Evolutionary conservation across 805 yeast genomes (phyloP).

Genomic region (Starmerella davenportii): DNA sequence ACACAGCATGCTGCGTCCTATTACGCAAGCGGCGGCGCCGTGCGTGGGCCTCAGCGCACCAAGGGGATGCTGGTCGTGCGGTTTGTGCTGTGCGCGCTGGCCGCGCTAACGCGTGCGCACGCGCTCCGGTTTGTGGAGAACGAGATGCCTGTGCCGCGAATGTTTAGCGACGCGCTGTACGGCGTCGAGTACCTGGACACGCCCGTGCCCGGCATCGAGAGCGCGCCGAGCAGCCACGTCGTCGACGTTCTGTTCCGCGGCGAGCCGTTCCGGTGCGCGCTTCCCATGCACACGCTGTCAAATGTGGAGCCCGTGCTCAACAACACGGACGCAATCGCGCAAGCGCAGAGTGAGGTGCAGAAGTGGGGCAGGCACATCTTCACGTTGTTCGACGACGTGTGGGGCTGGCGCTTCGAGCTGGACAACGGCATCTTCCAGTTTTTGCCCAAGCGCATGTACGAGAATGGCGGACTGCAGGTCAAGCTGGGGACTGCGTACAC

Average conservation of each 20-base stretch:
- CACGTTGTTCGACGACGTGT: constrained; percentile 7
- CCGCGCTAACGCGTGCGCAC: neutral
- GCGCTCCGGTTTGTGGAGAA: constrained; percentile 2
- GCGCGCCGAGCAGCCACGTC: neutral
- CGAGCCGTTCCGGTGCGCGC: constrained; percentile 1
- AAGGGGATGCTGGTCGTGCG: no score
- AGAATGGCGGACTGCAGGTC: neutral
- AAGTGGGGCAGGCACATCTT: neutral
- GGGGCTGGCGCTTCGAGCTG: constrained; percentile 11
- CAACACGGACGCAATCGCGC: neutral
- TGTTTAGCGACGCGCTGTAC: constrained; percentile 2
- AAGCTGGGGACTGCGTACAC: neutral
- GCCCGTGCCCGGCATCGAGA: neutral
- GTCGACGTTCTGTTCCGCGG: neutral
- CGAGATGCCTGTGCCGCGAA: constrained; percentile 4
- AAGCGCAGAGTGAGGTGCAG: neutral
- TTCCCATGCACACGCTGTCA: neutral
- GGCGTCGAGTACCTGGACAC: neutral
- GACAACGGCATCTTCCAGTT: constrained; percentile 4
- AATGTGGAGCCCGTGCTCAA: neutral
- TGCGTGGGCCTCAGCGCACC: no score
- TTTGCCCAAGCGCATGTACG: constrained; percentile 3
- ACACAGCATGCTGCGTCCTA: no score
- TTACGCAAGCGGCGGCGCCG: no score
- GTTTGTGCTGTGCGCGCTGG: no score